These are phyloP conservation scores for Erodium moschatum DNA, from an alignment of 441 rosid genomes.

Conservation along the genomic window DNA sequence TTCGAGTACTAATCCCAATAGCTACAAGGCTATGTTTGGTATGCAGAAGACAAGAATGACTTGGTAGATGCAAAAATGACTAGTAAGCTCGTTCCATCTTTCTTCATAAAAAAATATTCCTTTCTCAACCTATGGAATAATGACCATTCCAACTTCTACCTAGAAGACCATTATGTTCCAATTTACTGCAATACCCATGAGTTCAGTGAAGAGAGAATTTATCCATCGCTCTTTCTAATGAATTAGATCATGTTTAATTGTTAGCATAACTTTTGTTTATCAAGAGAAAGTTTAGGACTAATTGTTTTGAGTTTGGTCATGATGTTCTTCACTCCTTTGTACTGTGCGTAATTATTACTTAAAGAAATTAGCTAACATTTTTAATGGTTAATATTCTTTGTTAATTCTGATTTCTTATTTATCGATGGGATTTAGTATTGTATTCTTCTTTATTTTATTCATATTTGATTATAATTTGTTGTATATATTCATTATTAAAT, in stretches of 20 bases:
- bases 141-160: background rate
- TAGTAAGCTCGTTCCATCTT: background rate
- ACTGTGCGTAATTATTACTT: background rate
- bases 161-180: too few species aligned
- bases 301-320: background rate
- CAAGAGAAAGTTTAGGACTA: background rate
- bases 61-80: background rate
- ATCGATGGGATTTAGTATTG: background rate
- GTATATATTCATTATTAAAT: background rate
- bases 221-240: background rate
- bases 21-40: background rate
- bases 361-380: background rate
- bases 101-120: background rate
- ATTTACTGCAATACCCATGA: background rate
- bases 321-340: background rate
- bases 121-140: background rate
- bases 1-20: background rate
- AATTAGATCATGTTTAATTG: background rate
- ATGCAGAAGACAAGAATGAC: background rate
- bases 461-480: too few species aligned
- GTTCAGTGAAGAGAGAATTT: background rate
- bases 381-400: too few species aligned
- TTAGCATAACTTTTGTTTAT: background rate
- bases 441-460: too few species aligned
- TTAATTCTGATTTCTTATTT: background rate